Conservation (phyloP, 208 protist species). For the Angomonas ambiguus region DNA sequence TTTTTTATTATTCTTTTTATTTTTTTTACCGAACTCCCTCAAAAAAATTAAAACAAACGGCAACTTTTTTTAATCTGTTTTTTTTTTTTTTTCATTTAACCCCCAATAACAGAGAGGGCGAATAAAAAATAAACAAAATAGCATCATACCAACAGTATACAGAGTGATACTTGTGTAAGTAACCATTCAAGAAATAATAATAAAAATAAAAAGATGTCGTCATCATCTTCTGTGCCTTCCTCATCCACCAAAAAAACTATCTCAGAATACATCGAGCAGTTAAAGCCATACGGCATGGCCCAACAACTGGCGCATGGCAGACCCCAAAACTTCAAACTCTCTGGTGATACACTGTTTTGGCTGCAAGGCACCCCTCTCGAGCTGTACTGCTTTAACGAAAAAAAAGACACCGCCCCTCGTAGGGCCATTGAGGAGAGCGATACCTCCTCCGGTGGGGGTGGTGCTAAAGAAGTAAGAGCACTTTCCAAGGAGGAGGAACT, state of each 20-base stretch:
- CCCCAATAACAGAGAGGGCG: neutral
- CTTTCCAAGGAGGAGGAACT: constrained; percentile 78
- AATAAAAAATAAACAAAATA: too few species aligned
- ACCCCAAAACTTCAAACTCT: constrained; percentile 55
- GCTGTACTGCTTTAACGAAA: constrained; percentile 33
- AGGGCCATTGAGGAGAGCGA: neutral
- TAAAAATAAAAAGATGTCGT: neutral
- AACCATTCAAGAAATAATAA: neutral
- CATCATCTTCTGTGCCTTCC: too few species aligned
- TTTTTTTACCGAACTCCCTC: too few species aligned
- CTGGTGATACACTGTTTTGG: constrained; percentile 66
- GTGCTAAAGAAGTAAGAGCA: constrained; percentile 12
- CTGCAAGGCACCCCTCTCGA: constrained; percentile 70
- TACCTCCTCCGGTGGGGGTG: neutral
- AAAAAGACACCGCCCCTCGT: neutral
- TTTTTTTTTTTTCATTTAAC: constrained; percentile 4
- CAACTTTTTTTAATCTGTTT: constrained; percentile 2
- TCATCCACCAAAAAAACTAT: too few species aligned
- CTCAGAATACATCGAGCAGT: constrained; percentile 35
- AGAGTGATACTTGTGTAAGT: too few species aligned
- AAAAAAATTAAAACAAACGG: neutral
- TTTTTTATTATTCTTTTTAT: constrained; percentile 10
- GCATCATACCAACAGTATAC: too few species aligned
- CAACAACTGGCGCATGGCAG: constrained; percentile 32
- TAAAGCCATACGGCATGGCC: constrained; percentile 29